Conservation (phyloP, 768 basidiomycete species). For the Podaxis mareebaensis region DNA sequence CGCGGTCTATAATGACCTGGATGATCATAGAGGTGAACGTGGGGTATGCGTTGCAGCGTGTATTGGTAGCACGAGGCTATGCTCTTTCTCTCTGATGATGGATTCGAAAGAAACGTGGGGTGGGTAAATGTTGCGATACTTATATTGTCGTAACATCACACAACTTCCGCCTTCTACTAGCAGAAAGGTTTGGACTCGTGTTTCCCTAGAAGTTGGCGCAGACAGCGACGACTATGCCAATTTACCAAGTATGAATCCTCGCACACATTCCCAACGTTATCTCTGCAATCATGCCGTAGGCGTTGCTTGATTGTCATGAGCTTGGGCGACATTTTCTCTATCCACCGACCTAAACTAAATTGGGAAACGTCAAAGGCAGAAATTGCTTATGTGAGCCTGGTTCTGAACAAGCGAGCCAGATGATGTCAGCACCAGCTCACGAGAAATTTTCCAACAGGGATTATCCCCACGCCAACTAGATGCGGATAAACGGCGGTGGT, state of each 20-base stretch:
- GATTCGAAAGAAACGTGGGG: background rate
- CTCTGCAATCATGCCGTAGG: background rate
- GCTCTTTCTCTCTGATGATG: background rate
- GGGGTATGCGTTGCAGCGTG: background rate
- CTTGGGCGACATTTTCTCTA: background rate
- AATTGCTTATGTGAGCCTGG: slow-evolving; percentile 6
- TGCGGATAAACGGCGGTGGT: slow-evolving; percentile 15
- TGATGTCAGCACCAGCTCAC: slow-evolving; percentile 12
- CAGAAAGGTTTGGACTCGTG: background rate
- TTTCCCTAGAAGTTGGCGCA: background rate
- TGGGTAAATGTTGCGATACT: background rate
- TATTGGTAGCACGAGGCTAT: background rate
- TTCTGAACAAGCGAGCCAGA: background rate
- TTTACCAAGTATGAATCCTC: background rate
- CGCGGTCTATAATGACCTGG: background rate
- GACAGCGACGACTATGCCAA: background rate
- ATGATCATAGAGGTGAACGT: background rate
- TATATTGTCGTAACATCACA: background rate
- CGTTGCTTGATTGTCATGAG: background rate
- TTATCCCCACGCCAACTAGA: slow-evolving; percentile 9
- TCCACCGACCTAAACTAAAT: background rate
- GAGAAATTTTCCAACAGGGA: slow-evolving; percentile 11
- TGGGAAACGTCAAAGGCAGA: slow-evolving; percentile 9
- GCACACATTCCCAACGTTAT: background rate
- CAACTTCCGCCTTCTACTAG: background rate